Conservation (phyloP, 495 filamentous ascomycete species). For the Xylaria curta region DNA sequence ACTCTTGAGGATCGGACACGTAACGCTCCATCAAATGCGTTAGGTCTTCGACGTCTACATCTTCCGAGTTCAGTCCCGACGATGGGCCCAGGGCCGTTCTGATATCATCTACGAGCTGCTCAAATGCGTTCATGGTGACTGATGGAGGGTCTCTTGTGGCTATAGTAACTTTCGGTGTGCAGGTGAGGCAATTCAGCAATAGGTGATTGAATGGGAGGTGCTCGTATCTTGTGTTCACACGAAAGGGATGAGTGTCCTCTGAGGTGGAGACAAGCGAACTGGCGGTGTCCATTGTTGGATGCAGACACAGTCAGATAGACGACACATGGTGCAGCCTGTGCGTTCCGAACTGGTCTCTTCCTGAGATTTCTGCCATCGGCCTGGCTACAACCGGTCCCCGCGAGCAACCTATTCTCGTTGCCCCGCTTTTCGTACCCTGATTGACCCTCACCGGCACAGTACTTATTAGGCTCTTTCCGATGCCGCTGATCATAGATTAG, state of each 20-base stretch:
- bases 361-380: background rate
- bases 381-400: background rate
- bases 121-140: constrained; percentile 59
- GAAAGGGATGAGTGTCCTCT: background rate
- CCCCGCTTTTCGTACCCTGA: constrained; percentile 18
- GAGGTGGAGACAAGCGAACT: constrained; percentile 2
- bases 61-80: constrained; percentile 78
- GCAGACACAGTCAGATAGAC: constrained; percentile 15
- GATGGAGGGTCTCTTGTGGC: constrained; percentile 7
- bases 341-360: background rate
- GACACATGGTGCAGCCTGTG: background rate
- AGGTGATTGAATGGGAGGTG: constrained; percentile 1
- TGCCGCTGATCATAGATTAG: constrained; percentile 10
- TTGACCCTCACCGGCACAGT: constrained; percentile 3
- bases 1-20: constrained; percentile 67
- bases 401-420: background rate
- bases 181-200: constrained; percentile 7
- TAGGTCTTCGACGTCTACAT: constrained; percentile 75
- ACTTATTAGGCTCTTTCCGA: constrained; percentile 5
- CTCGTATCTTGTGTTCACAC: background rate
- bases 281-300: constrained; percentile 10
- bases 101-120: constrained; percentile 75
- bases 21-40: constrained; percentile 74
- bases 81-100: constrained; percentile 74
- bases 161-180: background rate